These are phyloP conservation scores for Cladosporium sp. DNA, from an alignment of 2,329 filamentous ascomycete genomes.

Conservation along the genomic window DNA sequence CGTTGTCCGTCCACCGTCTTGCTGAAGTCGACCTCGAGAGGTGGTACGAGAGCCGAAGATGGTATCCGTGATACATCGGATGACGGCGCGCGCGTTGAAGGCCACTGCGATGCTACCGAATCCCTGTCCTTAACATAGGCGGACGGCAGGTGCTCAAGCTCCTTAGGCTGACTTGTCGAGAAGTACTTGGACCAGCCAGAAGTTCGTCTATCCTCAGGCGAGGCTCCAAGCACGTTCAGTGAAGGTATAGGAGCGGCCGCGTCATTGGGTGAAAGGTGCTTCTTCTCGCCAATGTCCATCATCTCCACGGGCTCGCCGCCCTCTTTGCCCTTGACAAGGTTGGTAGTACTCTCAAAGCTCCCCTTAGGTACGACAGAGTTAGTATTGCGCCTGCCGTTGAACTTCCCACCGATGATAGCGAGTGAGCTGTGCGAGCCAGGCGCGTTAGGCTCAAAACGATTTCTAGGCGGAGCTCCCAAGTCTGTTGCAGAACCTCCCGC, in stretches of 20 bases:
- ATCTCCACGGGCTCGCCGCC: conserved; percentile 38
- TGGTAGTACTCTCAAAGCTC: conserved; percentile 56
- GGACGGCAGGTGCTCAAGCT: conserved; percentile 27
- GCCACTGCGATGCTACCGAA: conserved; percentile 38
- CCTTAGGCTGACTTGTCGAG: conserved; percentile 30
- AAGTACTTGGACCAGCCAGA: conserved; percentile 49
- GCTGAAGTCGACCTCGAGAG: conserved; percentile 52
- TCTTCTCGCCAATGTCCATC: conserved; percentile 36
- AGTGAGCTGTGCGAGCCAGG: conserved; percentile 33
- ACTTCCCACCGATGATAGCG: conserved; percentile 50
- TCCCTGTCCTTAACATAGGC: conserved; percentile 29
- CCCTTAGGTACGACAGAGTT: conserved; percentile 39
- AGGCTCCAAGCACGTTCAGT: conserved; percentile 31
- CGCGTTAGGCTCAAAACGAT: conserved; percentile 10
- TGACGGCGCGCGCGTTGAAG: neutral
- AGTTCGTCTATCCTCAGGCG: conserved; percentile 28
- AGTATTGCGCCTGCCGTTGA: conserved; percentile 45
- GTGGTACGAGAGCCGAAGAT: conserved; percentile 63
- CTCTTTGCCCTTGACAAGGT: conserved; percentile 52
- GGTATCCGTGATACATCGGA: conserved; percentile 24
- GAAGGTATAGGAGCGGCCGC: conserved; percentile 19
- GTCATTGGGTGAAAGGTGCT: neutral
- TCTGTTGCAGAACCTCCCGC: conserved; percentile 38
- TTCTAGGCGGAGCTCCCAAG: conserved; percentile 18
- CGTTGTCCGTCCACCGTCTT: conserved; percentile 51